These are phyloP conservation scores for Xylariaceae sp. DNA, from an alignment of 2,329 filamentous ascomycete species.

Conservation along the genomic window DNA sequence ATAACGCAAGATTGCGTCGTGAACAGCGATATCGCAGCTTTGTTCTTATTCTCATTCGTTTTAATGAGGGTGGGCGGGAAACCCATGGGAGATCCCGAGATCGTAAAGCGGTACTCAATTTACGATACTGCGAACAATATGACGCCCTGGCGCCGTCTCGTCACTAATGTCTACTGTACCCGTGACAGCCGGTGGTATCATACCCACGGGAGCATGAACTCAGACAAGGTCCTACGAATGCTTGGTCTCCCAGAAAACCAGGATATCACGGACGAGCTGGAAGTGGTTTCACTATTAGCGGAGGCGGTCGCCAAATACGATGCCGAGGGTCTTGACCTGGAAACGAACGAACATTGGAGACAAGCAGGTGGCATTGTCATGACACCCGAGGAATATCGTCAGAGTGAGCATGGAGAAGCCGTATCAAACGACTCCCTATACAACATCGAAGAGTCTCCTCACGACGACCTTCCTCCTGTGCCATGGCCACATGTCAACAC, in stretches of 20 bases:
- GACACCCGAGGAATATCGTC: slow-evolving; percentile 32
- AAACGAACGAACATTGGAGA: slow-evolving; percentile 31
- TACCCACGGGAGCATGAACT: slow-evolving; percentile 33
- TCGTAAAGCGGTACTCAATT: slow-evolving; percentile 20
- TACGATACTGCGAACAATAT: slow-evolving; percentile 25
- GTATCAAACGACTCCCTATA: slow-evolving; percentile 27
- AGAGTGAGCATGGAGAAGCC: slow-evolving; percentile 25
- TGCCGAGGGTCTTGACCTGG: slow-evolving; percentile 27
- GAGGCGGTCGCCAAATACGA: slow-evolving; percentile 25
- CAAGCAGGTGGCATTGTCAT: slow-evolving; percentile 32
- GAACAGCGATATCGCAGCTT: slow-evolving; percentile 27
- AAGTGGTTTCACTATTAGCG: slow-evolving; percentile 25
- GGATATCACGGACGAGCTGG: slow-evolving; percentile 27
- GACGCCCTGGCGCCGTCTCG: slow-evolving; percentile 28
- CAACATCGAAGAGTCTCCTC: slow-evolving; percentile 19
- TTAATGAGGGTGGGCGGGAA: slow-evolving; percentile 23
- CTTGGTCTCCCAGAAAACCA: slow-evolving; percentile 27
- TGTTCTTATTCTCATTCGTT: slow-evolving; percentile 29
- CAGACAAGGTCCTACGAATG: slow-evolving; percentile 29
- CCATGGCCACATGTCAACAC: slow-evolving; percentile 22
- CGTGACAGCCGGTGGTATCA: slow-evolving; percentile 34
- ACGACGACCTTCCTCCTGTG: slow-evolving; percentile 22
- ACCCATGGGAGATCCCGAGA: slow-evolving; percentile 16
- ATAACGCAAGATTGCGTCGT: slow-evolving; percentile 23
- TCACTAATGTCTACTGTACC: slow-evolving; percentile 34